Base-by-base conservation (phyloP, 345 rosid genomes). In the Acer campestre region DNA sequence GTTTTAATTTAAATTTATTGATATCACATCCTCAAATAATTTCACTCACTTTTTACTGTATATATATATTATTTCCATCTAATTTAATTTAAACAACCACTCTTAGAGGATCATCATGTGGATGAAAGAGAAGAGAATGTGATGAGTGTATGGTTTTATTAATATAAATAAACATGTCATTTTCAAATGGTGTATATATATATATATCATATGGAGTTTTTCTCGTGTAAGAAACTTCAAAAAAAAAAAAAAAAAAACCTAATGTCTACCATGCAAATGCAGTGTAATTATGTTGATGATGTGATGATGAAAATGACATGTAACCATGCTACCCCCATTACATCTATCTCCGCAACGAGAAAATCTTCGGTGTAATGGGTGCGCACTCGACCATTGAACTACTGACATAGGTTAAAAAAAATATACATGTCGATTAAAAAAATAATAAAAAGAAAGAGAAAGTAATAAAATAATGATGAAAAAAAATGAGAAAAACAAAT, bases 271-370 rank as follows among this genome's bases (percentile, higher is more conserved):
- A 61, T 61, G 66, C 65, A 22, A 22, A 61, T 5, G 55, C 55
- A 49, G 17, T 51, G 46, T 61, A 74, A 74, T 64, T 49, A 48
- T 18, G 49, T 20, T 18, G 61, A 1, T 74, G 77, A 74, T 51
- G 51, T 13, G 38, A 22, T 12, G 35, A 6, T 75, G 78, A 75
- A 22, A 75, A 55, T 20, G 72, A 75, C 78, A 13, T 38, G 25
- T 53, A 75, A 75, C 51, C 35, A 49, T 67, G 72, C 16, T 51
- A 35, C 77, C 78, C 63, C 77, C 78, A 49, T 29, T 51, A 49
- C 3, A 7, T n/a, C 67, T 31, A 31, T 31, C 35, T 0, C 5
- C 5, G 4, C 35, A 3, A 31, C 35, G 35, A 31, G 4, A 31
- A 31, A 3, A 31, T 31, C 35, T 31, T 31, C 35, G 5, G 35